Percentiles rank a stretch among this genome's conserved stretches.
These are phyloP conservation scores for Epichloe bromicola DNA, from an alignment of 2,329 filamentous ascomycete genomes.

Conservation along the genomic window DNA sequence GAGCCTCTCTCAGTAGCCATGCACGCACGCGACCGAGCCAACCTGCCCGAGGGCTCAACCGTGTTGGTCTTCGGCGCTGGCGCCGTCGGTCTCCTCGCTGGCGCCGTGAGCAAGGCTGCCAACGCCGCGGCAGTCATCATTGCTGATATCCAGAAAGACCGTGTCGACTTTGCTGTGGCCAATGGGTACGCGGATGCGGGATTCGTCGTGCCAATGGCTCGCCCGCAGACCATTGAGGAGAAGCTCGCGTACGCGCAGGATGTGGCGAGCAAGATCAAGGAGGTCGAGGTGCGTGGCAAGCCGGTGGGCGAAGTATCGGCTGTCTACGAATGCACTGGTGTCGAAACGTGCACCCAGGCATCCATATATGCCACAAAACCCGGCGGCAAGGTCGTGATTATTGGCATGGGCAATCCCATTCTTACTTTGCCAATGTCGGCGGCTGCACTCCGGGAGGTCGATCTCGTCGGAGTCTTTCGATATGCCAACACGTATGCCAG, in stretches of 20 bases:
- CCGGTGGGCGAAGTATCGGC: conserved; percentile 51
- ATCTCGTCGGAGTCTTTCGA: conserved; percentile 58
- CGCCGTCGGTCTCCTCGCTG: conserved; percentile 46
- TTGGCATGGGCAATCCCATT: conserved; percentile 61
- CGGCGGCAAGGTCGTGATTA: conserved; percentile 56
- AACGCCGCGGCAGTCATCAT: conserved; percentile 34
- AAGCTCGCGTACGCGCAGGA: conserved; percentile 38
- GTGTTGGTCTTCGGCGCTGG: conserved; percentile 48
- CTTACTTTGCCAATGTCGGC: conserved; percentile 57
- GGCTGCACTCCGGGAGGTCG: conserved; percentile 56
- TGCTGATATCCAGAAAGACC: conserved; percentile 42
- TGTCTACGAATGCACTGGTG: conserved; percentile 69
- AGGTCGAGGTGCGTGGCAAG: conserved; percentile 22
- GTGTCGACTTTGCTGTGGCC: conserved; percentile 42
- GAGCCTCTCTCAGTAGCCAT: conserved; percentile 49
- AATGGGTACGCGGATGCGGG: conserved; percentile 43
- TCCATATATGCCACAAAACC: conserved; percentile 57
- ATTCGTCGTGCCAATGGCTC: conserved; percentile 35
- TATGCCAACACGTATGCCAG: conserved; percentile 62
- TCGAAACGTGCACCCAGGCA: conserved; percentile 62
- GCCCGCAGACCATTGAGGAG: conserved; percentile 36
- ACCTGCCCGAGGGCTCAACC: conserved; percentile 24
- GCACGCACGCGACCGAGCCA: conserved; percentile 38
- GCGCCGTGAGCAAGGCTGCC: conserved; percentile 40
- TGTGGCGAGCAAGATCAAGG: conserved; percentile 31